Evolutionary conservation across 1,284 basidiomycete genomes (phyloP), one percentile per base, ranked within the genome.

Genomic region (Ustilago vetiveriae): DNA sequence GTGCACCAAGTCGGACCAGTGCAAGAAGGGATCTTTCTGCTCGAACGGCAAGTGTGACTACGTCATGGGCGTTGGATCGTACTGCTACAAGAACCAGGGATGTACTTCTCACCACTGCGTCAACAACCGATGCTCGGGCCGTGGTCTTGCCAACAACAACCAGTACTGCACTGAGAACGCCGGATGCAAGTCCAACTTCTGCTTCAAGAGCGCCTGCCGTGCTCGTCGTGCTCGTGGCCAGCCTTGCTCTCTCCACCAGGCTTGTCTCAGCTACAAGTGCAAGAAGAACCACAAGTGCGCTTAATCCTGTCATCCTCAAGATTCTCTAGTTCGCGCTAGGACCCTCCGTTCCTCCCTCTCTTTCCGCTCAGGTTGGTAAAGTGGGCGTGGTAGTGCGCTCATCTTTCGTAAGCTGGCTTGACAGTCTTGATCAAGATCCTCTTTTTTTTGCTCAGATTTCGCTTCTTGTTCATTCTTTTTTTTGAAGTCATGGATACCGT

Each of bases 61-160:
- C 24, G n/a, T 53, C 26, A 17, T 35, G 26, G 10, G n/a, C 9
- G 16, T 29, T 46, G 54, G 54, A 5, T 14, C 24, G 21, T 68
- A 62, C 58, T 68, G 65, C 65, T 62, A 68, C 65, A 62, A 62
- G 58, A 32, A 52, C 51, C 42, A 53, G 46, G 62, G 55, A n/a
- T 72, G 68, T 51, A 45, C 47, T 27, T 47, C 30, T 13, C 42
- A 47, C 16, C 24, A 41, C 48, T 72, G 68, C 58, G 40, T 29
- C 19, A 51, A 50, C 48, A 57, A 62, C 62, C 45, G 35, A 39
- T 70, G 67, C 53, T 40, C 51, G 8, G 13, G 29, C 17, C 16
- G 24, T n/a, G 56, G 51, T 47, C 51, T 54, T 30, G 43, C 38
- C 21, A 40, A 43, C 21, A 33, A 46, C 21, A 36, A 36, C 11